These are phyloP conservation scores for Penicillium glabrum DNA, from an alignment of 2,329 filamentous ascomycete species.

Conservation along the genomic window DNA sequence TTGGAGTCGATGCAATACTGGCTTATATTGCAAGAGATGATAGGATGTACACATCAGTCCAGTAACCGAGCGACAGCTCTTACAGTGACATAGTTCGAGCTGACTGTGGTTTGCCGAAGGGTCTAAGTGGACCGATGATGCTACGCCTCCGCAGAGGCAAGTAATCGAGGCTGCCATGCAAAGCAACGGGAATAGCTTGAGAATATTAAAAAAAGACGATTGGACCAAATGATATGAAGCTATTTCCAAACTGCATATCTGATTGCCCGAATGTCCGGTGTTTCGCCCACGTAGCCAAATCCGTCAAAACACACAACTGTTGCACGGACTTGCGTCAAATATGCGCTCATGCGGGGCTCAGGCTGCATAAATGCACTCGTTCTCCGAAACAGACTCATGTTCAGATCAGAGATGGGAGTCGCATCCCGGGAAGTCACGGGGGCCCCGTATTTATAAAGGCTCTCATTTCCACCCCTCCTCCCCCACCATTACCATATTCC, in stretches of 20 bases:
- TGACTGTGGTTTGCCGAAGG: slow-evolving; percentile 16
- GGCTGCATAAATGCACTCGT: slow-evolving; percentile 28
- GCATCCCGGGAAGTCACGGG: slow-evolving; percentile 21
- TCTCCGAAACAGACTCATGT: neutral
- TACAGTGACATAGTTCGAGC: slow-evolving; percentile 54
- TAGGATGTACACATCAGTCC: slow-evolving; percentile 51
- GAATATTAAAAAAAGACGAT: neutral
- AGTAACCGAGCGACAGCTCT: slow-evolving; percentile 49
- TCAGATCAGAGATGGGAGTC: neutral
- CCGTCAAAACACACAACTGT: neutral
- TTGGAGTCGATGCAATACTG: slow-evolving; percentile 38
- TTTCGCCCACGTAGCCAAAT: neutral
- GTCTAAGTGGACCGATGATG: slow-evolving; percentile 25
- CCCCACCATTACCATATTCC: neutral
- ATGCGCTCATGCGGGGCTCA: slow-evolving; percentile 24
- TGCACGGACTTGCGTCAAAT: slow-evolving; percentile 11
- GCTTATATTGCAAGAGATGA: slow-evolving; percentile 38
- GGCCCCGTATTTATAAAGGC: slow-evolving; percentile 3
- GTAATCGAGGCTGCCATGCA: slow-evolving; percentile 21
- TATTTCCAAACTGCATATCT: neutral
- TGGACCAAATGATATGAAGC: neutral
- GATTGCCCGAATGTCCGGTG: neutral
- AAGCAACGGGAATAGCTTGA: neutral
- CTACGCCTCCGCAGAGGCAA: slow-evolving; percentile 31
- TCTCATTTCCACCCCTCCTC: neutral